phyloP scores from a whole-genome alignment of 495 filamentous ascomycete genomes.

The Xylaria venustula region DNA sequence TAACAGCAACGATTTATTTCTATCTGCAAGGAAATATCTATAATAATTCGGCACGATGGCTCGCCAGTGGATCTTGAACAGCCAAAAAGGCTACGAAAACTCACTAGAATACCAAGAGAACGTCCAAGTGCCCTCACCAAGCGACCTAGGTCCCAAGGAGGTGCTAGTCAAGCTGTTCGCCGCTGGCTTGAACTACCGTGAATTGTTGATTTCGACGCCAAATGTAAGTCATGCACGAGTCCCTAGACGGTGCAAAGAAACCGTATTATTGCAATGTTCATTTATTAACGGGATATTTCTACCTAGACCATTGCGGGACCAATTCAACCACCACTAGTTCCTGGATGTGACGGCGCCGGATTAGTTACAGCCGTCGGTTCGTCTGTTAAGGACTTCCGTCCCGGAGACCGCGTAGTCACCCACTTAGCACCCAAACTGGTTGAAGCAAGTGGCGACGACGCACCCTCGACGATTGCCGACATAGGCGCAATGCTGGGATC shows the following conservation, averaged over 20 bases:
- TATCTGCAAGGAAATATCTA: background rate
- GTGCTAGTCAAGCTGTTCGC: slow-evolving; percentile 57
- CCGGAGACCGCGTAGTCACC: slow-evolving; percentile 36
- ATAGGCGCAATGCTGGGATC: slow-evolving; percentile 11
- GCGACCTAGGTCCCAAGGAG: slow-evolving; percentile 13
- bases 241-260: background rate
- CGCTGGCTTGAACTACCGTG: slow-evolving; percentile 66
- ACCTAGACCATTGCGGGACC: slow-evolving; percentile 48
- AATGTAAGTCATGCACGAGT: background rate
- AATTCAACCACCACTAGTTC: slow-evolving; percentile 48
- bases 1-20: too few relatives aligned
- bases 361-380: slow-evolving; percentile 57
- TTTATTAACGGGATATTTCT: too few relatives aligned
- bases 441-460: background rate
- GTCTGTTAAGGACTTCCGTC: slow-evolving; percentile 56
- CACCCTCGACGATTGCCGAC: background rate
- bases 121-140: slow-evolving; percentile 7
- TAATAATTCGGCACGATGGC: background rate
- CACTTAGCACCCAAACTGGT: background rate
- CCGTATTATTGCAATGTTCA: too few relatives aligned
- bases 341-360: slow-evolving; percentile 63
- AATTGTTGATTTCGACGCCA: slow-evolving; percentile 56
- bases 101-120: slow-evolving; percentile 12
- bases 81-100: slow-evolving; percentile 17
- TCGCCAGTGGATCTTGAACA: slow-evolving; percentile 10